Evolutionary conservation across 495 filamentous ascomycete genomes (phyloP).

Genomic region (Penicillium argentinense): DNA sequence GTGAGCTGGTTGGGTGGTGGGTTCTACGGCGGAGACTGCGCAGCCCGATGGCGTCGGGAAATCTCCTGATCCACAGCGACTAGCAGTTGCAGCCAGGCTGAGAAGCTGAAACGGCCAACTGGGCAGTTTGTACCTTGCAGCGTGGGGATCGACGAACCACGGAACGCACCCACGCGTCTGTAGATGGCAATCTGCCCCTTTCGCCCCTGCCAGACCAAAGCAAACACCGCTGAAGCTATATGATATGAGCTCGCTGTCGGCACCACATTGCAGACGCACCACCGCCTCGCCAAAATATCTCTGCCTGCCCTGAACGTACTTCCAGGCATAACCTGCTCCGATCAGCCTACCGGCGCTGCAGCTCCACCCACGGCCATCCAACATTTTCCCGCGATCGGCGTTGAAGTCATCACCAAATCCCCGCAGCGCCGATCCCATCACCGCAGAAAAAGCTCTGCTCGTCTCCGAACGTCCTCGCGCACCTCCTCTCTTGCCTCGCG

Average conservation of each 20-base stretch:
- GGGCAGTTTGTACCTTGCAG: slow-evolving; percentile 14
- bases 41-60: too few relatives aligned
- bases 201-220: background rate
- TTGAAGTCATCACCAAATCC: slow-evolving; percentile 16
- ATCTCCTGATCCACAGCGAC: too few relatives aligned
- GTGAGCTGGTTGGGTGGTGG: background rate
- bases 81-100: too few relatives aligned
- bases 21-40: too few relatives aligned
- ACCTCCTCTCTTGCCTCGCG: background rate
- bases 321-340: too few relatives aligned
- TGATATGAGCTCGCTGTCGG: too few relatives aligned
- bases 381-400: slow-evolving; percentile 19
- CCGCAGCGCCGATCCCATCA: slow-evolving; percentile 28
- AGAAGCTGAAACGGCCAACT: background rate
- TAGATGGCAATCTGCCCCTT: slow-evolving; percentile 12
- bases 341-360: too few relatives aligned
- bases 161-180: slow-evolving; percentile 11
- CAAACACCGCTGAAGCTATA: too few relatives aligned
- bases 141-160: slow-evolving; percentile 14
- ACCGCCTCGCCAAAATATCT: too few relatives aligned
- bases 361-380: slow-evolving; percentile 10
- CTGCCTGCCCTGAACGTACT: too few relatives aligned
- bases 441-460: slow-evolving; percentile 15
- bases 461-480: background rate
- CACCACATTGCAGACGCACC: too few relatives aligned